These are phyloP conservation scores for Stachybotrys chartarum DNA, from an alignment of 2,329 filamentous ascomycete species.

Conservation along the genomic window DNA sequence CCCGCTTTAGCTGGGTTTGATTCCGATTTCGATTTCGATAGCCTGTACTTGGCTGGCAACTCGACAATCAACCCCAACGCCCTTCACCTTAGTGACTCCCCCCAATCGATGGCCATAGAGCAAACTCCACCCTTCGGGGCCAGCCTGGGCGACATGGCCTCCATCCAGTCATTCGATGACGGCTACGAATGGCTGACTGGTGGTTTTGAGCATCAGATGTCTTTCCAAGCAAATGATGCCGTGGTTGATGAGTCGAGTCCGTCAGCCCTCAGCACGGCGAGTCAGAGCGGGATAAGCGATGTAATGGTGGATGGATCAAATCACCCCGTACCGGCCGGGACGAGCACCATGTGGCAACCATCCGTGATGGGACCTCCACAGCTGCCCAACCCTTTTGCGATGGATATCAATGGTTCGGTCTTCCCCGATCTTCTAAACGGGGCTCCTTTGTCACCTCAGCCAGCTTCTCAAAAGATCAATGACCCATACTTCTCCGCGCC, in stretches of 20 bases:
- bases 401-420: conserved; percentile 67
- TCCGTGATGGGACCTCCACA: conserved; percentile 63
- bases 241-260: conserved; percentile 91
- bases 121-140: conserved; percentile 53
- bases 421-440: conserved; percentile 72
- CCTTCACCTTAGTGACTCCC: conserved; percentile 78
- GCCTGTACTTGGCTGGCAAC: conserved; percentile 57
- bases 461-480: conserved; percentile 59
- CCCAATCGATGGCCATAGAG: conserved; percentile 58
- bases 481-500: conserved; percentile 76
- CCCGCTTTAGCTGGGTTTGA: conserved; percentile 58
- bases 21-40: conserved; percentile 40
- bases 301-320: conserved; percentile 80
- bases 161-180: conserved; percentile 61
- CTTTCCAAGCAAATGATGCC: conserved; percentile 64
- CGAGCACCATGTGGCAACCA: conserved; percentile 61
- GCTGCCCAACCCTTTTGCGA: conserved; percentile 61
- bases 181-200: conserved; percentile 76
- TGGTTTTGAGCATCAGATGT: conserved; percentile 72
- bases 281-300: conserved; percentile 86
- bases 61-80: conserved; percentile 62
- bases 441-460: conserved; percentile 71
- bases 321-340: conserved; percentile 46
- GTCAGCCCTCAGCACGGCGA: conserved; percentile 90
- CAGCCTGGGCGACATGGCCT: conserved; percentile 50